Evolutionary conservation across 2,329 filamentous ascomycete species (phyloP), one percentile per base, ranked within the genome.

Genomic region (Fusarium coicis): DNA sequence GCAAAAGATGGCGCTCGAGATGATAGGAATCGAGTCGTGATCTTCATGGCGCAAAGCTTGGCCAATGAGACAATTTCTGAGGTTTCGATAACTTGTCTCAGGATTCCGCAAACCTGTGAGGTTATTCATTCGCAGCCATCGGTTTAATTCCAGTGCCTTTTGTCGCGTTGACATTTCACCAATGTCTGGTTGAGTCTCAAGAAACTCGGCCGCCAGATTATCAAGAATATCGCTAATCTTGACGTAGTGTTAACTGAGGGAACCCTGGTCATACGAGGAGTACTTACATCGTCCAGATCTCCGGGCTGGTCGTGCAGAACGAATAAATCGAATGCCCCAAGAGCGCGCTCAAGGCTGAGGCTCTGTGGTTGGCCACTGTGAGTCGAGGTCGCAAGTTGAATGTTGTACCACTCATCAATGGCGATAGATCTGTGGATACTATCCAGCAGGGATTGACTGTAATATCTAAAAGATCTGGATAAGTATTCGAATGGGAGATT

Each of bases 291-390:
- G 63, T 93, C 87, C 57, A 96, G 83, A 78, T 97, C 94, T n/a
- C 92, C 91, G 36, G 87, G 86, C 23, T 90, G 88, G 61, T 92
- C 92, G 73, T 92, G 90, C 34, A 96, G 85, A 50, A 97, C 90
- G 81, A 98, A 98, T 82, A 98, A 88, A 81, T 98, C 96, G 80
- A 97, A 97, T 19, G 92, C 93, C 26, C 91, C 93, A 21, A 98
- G 84, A 3, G 92, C 92, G 64, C 89, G 88, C 79, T 97, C 95
- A 26, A 97, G 83, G 72, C 60, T 80, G 72, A 63, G 76, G 70
- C 72, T 83, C 79, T 74, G 83, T 93, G 68, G 50, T n/a, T 76
- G 71, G 16, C 72, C 59, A 26, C 63, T 73, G 23, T 56, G 32
- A 74, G 50, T 34, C 36, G 42, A 55, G 46, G 66, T 74, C 46